These are phyloP conservation scores for Umbilicus rupestris DNA, from an alignment of 164 flowering plant species.

Conservation along the genomic window DNA sequence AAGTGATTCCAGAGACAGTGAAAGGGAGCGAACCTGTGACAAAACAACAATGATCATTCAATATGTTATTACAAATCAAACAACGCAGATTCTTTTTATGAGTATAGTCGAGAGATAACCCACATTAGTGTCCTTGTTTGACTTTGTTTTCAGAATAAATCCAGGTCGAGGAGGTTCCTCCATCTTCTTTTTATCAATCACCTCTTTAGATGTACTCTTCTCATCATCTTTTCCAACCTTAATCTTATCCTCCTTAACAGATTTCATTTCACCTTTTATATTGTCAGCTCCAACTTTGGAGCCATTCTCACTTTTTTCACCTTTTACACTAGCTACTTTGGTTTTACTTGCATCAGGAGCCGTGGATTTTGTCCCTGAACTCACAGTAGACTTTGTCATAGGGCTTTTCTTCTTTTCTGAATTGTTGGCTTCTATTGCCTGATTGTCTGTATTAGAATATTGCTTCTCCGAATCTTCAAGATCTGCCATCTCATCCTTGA, in stretches of 20 bases:
- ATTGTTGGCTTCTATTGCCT: constrained; percentile 15
- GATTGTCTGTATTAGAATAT: constrained; percentile 16
- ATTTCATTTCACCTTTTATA: constrained; percentile 24
- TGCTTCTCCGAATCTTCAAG: constrained; percentile 15
- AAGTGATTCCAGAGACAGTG: constrained; percentile 92
- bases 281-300: constrained; percentile 18
- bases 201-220: constrained; percentile 36
- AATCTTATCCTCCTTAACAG: constrained; percentile 37
- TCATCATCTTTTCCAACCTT: constrained; percentile 40
- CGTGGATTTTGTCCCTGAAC: constrained; percentile 20
- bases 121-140: constrained; percentile 63
- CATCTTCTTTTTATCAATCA: constrained; percentile 47
- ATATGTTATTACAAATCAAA: neutral
- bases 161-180: constrained; percentile 91
- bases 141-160: constrained; percentile 58
- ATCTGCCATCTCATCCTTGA: constrained; percentile 17
- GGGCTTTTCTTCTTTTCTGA: constrained; percentile 20
- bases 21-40: constrained; percentile 60
- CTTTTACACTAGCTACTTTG: constrained; percentile 16
- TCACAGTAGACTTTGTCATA: constrained; percentile 14
- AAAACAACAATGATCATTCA: neutral
- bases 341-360: constrained; percentile 16
- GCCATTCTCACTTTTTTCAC: constrained; percentile 21
- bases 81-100: neutral
- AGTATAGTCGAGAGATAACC: constrained; percentile 14